phyloP scores from a whole-genome alignment of 257 asterid species.

The Ajuga chamaepitys region DNA sequence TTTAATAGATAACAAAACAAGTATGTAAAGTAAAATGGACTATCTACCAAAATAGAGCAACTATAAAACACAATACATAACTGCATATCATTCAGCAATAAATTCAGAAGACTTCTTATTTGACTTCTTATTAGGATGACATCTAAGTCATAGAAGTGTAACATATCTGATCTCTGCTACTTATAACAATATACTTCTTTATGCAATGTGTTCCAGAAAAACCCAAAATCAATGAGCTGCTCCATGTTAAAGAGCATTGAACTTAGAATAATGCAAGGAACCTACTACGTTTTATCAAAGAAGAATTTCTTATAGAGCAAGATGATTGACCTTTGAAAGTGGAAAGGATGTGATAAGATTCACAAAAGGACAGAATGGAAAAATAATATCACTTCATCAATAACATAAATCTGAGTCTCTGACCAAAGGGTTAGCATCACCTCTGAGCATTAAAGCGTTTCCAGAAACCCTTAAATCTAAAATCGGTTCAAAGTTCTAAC shows the following conservation, averaged over 20 bases:
- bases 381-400: neutral
- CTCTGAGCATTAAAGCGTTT: neutral
- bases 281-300: neutral
- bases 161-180: neutral
- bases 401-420: neutral
- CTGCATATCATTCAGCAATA: neutral
- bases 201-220: neutral
- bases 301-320: neutral
- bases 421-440: neutral
- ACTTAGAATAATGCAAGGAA: conserved; percentile 1
- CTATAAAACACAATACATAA: neutral
- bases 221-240: neutral
- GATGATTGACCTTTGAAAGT: neutral
- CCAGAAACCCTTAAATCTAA: neutral
- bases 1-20: neutral
- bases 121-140: neutral
- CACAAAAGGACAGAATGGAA: neutral
- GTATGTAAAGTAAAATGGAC: neutral
- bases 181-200: too few species aligned
- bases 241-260: conserved; percentile 4
- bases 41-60: neutral
- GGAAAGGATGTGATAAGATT: neutral
- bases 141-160: neutral
- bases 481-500: neutral
- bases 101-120: neutral